These are phyloP conservation scores for Cetraspora pellucida DNA, from an alignment of 192 early-diverging fungal genomes.

Conservation along the genomic window DNA sequence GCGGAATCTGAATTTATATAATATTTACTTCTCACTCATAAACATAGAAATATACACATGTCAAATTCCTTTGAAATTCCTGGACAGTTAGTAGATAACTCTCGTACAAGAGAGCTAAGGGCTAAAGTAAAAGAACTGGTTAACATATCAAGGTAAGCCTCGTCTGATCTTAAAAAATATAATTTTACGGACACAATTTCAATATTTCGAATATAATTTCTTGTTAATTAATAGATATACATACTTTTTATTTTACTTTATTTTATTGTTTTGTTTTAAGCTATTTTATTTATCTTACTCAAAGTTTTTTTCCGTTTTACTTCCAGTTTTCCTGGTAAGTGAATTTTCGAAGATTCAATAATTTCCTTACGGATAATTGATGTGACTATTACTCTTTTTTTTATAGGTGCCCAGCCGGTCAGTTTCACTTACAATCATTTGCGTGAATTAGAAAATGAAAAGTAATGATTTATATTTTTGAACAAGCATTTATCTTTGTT, in stretches of 20 bases:
- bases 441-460: conserved; percentile 54
- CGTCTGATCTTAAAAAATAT: too few relatives aligned
- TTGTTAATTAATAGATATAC: neutral
- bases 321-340: neutral
- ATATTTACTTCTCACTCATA: too few relatives aligned
- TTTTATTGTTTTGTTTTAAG: neutral
- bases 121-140: neutral
- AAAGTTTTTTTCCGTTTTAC: neutral
- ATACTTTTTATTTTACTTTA: too few relatives aligned
- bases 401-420: conserved; percentile 68
- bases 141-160: neutral
- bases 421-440: conserved; percentile 58
- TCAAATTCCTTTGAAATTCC: neutral
- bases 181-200: too few relatives aligned
- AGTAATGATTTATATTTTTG: conserved; percentile 38
- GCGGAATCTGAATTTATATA: too few relatives aligned
- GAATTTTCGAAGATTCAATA: neutral
- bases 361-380: neutral
- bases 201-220: neutral
- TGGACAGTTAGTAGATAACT: neutral
- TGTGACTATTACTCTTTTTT: conserved; percentile 1
- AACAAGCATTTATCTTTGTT: neutral
- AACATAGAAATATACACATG: too few relatives aligned
- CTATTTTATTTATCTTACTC: neutral
- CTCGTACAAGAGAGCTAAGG: neutral